A percentile compares a stretch with the other conserved stretches of the same genome.
Conservation (phyloP, 2,329 filamentous ascomycete species). For the Alternaria atra region DNA sequence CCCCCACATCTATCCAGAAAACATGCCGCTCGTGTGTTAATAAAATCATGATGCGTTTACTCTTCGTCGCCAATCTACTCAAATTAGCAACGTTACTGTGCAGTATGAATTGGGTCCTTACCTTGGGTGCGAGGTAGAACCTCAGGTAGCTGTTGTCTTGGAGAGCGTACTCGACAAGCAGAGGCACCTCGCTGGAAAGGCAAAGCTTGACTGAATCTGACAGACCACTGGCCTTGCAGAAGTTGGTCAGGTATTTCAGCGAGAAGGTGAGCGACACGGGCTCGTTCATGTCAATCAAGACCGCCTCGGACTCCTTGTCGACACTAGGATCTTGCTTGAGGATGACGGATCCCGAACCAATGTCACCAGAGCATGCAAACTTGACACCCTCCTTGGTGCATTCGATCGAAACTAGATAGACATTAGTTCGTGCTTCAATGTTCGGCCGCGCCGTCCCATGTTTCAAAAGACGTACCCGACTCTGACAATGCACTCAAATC, state of each 20-base stretch:
- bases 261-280: slow-evolving; percentile 96
- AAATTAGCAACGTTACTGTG: slow-evolving; percentile 46
- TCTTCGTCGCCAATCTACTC: slow-evolving; percentile 74
- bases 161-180: slow-evolving; percentile 91
- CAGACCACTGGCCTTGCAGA: slow-evolving; percentile 94
- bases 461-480: slow-evolving; percentile 72
- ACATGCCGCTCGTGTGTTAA: slow-evolving; percentile 37
- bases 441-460: neutral
- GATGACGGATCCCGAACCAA: slow-evolving; percentile 92
- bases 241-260: slow-evolving; percentile 99
- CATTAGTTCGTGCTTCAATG: slow-evolving; percentile 32
- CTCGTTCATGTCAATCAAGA: slow-evolving; percentile 90
- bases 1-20: slow-evolving; percentile 36
- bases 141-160: slow-evolving; percentile 88
- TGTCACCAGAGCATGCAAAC: slow-evolving; percentile 92
- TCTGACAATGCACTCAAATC: slow-evolving; percentile 93
- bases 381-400: slow-evolving; percentile 97
- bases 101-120: slow-evolving; percentile 52
- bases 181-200: slow-evolving; percentile 93
- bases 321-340: slow-evolving; percentile 88
- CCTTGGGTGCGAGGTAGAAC: slow-evolving; percentile 99
- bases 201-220: slow-evolving; percentile 87
- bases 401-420: slow-evolving; percentile 81
- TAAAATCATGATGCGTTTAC: slow-evolving; percentile 48
- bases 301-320: slow-evolving; percentile 81